Conservation (phyloP, 2,329 filamentous ascomycete genomes). For the Microdochium nivale region DNA sequence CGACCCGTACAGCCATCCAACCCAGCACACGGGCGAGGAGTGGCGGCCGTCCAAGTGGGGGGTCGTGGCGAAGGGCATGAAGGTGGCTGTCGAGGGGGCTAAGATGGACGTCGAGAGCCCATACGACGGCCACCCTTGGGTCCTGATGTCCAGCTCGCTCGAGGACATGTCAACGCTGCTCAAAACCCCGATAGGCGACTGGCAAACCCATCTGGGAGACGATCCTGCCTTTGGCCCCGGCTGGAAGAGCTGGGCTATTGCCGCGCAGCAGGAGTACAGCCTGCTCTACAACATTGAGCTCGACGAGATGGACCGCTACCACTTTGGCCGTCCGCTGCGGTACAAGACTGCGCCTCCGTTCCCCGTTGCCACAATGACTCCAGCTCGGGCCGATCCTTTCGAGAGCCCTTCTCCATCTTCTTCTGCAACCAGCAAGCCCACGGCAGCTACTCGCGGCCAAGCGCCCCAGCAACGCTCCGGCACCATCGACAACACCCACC, state of each 20-base stretch:
- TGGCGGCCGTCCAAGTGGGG: slow-evolving; percentile 29
- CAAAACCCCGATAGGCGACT: slow-evolving; percentile 39
- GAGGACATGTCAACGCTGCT: slow-evolving; percentile 32
- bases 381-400: no score
- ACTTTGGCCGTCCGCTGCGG: slow-evolving; percentile 26
- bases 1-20: slow-evolving; percentile 23
- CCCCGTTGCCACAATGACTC: neutral
- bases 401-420: no score
- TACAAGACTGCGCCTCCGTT: slow-evolving; percentile 8
- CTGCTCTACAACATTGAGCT: slow-evolving; percentile 42
- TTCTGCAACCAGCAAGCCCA: slow-evolving; percentile 4
- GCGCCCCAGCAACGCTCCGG: neutral
- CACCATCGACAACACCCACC: neutral
- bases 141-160: slow-evolving; percentile 25
- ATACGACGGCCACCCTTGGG: slow-evolving; percentile 39
- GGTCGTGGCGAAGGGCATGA: slow-evolving; percentile 12
- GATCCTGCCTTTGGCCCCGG: slow-evolving; percentile 29
- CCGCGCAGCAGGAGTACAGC: slow-evolving; percentile 37
- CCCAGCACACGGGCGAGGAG: slow-evolving; percentile 14
- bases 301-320: slow-evolving; percentile 34
- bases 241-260: slow-evolving; percentile 40
- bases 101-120: slow-evolving; percentile 23
- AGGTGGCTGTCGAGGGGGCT: slow-evolving; percentile 14
- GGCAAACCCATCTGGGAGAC: slow-evolving; percentile 18
- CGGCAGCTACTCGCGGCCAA: neutral